Conservation (phyloP, 305 asterid genomes). For the Fraxinus platypoda region DNA sequence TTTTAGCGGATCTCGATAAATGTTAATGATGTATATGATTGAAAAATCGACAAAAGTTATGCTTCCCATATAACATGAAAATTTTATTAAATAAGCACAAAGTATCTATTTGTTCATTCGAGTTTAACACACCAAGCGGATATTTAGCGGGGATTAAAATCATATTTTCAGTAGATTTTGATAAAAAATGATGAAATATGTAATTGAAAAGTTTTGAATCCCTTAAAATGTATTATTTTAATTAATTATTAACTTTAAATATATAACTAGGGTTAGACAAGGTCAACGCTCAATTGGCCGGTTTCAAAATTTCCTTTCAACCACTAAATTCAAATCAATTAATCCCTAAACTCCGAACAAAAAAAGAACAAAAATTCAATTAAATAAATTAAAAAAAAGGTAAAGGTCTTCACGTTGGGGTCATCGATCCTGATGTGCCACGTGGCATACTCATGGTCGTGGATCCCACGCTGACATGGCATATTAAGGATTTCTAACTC, state of each 20-base stretch:
- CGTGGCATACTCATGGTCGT: constrained; percentile 38
- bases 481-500: constrained; percentile 29
- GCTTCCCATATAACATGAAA: neutral
- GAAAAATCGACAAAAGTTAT: neutral
- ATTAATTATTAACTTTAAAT: too few relatives aligned
- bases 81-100: neutral
- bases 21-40: neutral
- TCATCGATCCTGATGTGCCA: constrained; percentile 29
- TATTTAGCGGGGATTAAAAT: too few relatives aligned
- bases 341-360: neutral
- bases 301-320: neutral
- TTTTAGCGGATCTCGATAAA: neutral
- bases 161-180: too few relatives aligned
- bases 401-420: constrained; percentile 42
- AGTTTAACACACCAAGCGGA: neutral
- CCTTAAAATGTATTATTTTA: too few relatives aligned
- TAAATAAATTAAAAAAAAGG: constrained; percentile 1
- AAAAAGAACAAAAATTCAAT: neutral
- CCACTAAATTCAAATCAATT: neutral
- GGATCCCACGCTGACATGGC: constrained; percentile 48
- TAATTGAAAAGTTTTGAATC: too few relatives aligned
- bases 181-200: too few relatives aligned
- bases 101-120: neutral
- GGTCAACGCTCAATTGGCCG: neutral
- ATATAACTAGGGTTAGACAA: neutral